Evolutionary conservation across 768 basidiomycete genomes (phyloP).

Genomic region (Tricholoma furcatifolium): DNA sequence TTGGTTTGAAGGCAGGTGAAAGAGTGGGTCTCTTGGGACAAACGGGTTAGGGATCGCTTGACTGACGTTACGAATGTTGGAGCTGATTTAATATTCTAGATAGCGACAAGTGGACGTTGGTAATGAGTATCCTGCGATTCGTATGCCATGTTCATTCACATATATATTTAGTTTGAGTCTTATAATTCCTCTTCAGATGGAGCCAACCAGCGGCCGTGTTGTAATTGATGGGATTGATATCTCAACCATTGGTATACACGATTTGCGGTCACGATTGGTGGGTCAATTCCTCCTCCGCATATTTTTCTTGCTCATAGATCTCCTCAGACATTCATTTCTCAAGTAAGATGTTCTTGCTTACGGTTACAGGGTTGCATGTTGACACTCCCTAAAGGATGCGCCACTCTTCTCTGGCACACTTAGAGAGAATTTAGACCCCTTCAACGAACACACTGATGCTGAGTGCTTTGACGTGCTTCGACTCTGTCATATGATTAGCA

Average conservation of each 20-base stretch:
- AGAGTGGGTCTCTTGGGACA: conserved; percentile 80
- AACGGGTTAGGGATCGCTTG: conserved; percentile 43
- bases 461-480: conserved; percentile 80
- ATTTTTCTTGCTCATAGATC: not conserved
- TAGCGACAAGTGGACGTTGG: conserved; percentile 80
- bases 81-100: conserved; percentile 32
- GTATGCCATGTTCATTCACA: conserved; percentile 34
- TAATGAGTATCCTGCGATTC: conserved; percentile 84
- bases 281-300: conserved; percentile 21
- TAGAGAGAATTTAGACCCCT: conserved; percentile 74
- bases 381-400: conserved; percentile 46
- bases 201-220: conserved; percentile 74
- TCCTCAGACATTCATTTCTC: conserved; percentile 78
- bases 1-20: conserved; percentile 68
- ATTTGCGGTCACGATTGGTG: conserved; percentile 74
- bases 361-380: not conserved
- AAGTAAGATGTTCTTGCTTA: conserved; percentile 26
- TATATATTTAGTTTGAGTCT: not conserved
- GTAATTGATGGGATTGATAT: conserved; percentile 89
- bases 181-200: conserved; percentile 45
- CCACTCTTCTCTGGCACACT: conserved; percentile 80
- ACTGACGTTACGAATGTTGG: no score
- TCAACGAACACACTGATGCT: conserved; percentile 76
- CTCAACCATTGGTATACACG: conserved; percentile 79
- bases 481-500: conserved; percentile 76